Evolutionary conservation across 208 protist species (phyloP).

Genomic region (Porcisia deanei): DNA sequence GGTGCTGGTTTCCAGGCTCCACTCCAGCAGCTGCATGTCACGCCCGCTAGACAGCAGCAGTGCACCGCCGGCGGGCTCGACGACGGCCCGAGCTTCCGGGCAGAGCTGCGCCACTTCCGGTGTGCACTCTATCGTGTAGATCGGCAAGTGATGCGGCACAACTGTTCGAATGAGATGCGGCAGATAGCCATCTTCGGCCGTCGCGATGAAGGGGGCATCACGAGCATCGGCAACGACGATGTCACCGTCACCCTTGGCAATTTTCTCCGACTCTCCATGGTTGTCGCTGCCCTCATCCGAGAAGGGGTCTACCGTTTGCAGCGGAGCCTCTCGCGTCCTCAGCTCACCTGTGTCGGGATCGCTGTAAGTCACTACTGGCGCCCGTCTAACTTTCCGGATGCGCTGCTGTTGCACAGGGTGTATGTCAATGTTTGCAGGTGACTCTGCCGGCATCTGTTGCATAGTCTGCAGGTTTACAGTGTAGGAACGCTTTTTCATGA

Average conservation of each 20-base stretch:
- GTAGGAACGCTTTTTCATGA: conserved; percentile 61
- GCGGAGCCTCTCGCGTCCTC: conserved; percentile 23
- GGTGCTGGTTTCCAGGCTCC: conserved; percentile 20
- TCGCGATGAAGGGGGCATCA: background rate
- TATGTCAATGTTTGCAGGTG: background rate
- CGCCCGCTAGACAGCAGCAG: conserved; percentile 32
- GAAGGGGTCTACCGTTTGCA: conserved; percentile 47
- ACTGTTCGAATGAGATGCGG: conserved; percentile 28
- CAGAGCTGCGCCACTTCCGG: conserved; percentile 18
- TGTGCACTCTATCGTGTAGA: conserved; percentile 46
- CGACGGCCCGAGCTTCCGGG: conserved; percentile 17
- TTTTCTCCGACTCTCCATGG: background rate
- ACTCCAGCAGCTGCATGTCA: conserved; percentile 36
- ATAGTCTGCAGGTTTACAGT: conserved; percentile 61
- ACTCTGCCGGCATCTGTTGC: conserved; percentile 38
- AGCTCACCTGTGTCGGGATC: conserved; percentile 34
- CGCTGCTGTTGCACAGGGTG: conserved; percentile 11
- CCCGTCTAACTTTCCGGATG: conserved; percentile 49
- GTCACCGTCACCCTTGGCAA: conserved; percentile 15
- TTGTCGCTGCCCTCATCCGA: conserved; percentile 12
- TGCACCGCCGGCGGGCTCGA: conserved; percentile 13
- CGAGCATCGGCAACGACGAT: background rate
- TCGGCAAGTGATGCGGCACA: conserved; percentile 35
- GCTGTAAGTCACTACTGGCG: conserved; percentile 32
- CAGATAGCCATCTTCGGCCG: conserved; percentile 13